These are phyloP conservation scores for Colletotrichum sp. DNA, from an alignment of 2,329 filamentous ascomycete species.

Conservation along the genomic window DNA sequence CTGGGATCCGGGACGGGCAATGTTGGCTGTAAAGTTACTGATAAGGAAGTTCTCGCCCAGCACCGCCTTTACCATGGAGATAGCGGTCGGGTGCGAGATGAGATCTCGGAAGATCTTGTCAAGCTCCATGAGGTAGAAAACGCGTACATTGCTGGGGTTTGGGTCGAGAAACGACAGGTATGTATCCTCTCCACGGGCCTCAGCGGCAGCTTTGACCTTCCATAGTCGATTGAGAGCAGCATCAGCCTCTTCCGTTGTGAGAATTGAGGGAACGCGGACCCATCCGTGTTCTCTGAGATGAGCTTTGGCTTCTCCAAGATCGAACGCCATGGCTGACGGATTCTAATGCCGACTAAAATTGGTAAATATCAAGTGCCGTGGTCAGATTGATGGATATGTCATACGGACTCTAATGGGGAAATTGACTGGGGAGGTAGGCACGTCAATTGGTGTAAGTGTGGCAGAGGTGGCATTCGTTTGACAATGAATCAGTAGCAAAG, in stretches of 20 bases:
- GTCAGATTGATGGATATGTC: neutral
- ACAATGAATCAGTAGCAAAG: neutral
- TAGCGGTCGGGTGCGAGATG: neutral
- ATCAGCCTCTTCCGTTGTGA: neutral
- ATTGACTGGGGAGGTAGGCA: too few relatives aligned
- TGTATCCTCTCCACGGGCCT: neutral
- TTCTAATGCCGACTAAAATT: accelerated
- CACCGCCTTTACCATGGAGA: neutral
- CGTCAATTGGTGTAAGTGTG: neutral
- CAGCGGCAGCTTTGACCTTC: neutral
- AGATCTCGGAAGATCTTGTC: neutral
- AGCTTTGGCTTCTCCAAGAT: neutral
- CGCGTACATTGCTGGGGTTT: neutral
- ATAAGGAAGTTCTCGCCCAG: neutral
- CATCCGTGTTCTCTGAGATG: neutral
- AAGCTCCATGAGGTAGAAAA: neutral
- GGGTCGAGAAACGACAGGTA: neutral
- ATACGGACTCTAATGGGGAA: neutral
- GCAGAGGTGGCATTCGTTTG: neutral
- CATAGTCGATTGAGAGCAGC: neutral
- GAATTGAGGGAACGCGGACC: neutral
- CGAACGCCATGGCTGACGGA: neutral
- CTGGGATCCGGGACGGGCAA: neutral
- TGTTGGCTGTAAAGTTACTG: neutral
- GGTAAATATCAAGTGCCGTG: accelerated